phyloP scores from a whole-genome alignment of 2,329 filamentous ascomycete genomes.

The Meredithiella fracta region DNA sequence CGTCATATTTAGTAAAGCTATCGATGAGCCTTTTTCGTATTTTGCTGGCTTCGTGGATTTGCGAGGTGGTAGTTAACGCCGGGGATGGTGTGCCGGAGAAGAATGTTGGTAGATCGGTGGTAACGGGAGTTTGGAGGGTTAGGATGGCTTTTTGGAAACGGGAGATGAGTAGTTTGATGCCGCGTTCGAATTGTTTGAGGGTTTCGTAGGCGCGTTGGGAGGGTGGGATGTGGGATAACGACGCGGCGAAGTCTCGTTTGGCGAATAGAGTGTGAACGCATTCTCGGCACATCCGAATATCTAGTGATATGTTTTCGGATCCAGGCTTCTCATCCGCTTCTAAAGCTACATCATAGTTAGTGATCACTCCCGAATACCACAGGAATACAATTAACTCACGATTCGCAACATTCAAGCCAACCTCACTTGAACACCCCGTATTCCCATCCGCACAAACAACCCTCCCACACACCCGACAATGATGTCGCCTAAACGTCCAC shows the following conservation, averaged over 20 bases:
- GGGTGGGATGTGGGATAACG: constrained; percentile 49
- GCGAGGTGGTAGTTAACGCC: constrained; percentile 32
- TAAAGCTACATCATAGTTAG: constrained; percentile 8
- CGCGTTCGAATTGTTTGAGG: constrained; percentile 70
- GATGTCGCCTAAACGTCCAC: constrained; percentile 84
- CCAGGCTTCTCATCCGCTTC: constrained; percentile 28
- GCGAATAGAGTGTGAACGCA: constrained; percentile 50
- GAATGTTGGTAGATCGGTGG: background rate
- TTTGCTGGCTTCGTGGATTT: constrained; percentile 73
- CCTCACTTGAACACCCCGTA: constrained; percentile 70
- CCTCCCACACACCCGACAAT: constrained; percentile 82
- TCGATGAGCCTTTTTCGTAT: constrained; percentile 81
- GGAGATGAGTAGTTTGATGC: constrained; percentile 66
- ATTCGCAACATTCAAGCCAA: constrained; percentile 59
- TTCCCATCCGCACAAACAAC: constrained; percentile 81
- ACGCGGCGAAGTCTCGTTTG: constrained; percentile 60
- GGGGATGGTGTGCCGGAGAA: too few relatives aligned
- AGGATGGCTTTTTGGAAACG: constrained; percentile 65
- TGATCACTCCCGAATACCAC: background rate
- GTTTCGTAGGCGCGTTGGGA: constrained; percentile 73
- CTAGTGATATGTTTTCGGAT: constrained; percentile 44
- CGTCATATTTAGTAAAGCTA: constrained; percentile 74
- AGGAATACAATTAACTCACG: constrained; percentile 21
- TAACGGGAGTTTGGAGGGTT: constrained; percentile 33
- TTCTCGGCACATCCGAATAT: constrained; percentile 82